phyloP scores from a whole-genome alignment of 192 early-diverging fungal genomes.

The Coemansia aciculifera region DNA sequence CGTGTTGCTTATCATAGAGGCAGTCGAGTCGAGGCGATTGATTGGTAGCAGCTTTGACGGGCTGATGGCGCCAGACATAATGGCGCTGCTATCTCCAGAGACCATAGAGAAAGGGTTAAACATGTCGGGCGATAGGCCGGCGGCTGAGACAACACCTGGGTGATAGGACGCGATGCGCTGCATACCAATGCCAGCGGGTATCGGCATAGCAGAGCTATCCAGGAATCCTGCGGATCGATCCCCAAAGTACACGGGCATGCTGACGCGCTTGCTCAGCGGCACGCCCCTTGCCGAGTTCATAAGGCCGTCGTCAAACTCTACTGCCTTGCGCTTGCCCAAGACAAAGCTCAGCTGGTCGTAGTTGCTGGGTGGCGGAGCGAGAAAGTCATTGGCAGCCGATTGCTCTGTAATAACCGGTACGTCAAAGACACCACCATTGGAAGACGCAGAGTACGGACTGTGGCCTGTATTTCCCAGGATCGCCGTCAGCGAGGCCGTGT shows the following conservation, averaged over 20 bases:
- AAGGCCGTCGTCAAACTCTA: constrained; percentile 7
- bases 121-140: not conserved
- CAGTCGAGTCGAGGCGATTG: not conserved
- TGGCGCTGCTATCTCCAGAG: not conserved
- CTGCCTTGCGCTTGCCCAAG: constrained; percentile 33
- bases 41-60: constrained; percentile 4
- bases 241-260: constrained; percentile 38
- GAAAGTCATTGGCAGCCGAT: constrained; percentile 2
- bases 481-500: constrained; percentile 12
- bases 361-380: constrained; percentile 8
- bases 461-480: constrained; percentile 17
- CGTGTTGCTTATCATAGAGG: not conserved
- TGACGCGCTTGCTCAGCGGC: constrained; percentile 46
- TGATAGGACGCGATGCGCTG: constrained; percentile 49
- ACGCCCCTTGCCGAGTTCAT: constrained; percentile 28
- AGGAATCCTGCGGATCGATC: not conserved
- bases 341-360: constrained; percentile 14
- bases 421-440: not conserved
- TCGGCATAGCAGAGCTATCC: constrained; percentile 13
- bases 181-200: constrained; percentile 25
- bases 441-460: not conserved
- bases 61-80: not conserved
- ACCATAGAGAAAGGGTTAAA: constrained; percentile 2
- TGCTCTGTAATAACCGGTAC: not conserved
- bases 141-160: constrained; percentile 6